Conservation (phyloP, 2,329 filamentous ascomycete species). For the Neonectria ditissima region DNA sequence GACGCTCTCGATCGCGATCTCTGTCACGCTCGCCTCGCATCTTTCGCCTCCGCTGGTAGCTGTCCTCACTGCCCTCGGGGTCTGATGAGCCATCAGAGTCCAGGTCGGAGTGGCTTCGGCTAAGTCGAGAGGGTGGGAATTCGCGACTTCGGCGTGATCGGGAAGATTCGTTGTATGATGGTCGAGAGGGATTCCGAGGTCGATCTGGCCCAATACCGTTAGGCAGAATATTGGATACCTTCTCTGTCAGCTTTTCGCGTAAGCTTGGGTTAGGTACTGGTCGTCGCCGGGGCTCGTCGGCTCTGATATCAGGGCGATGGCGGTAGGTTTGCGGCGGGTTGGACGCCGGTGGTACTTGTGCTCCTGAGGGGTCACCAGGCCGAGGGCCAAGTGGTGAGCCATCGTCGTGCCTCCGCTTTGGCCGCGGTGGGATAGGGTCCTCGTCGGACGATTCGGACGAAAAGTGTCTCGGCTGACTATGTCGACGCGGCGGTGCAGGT, state of each 20-base stretch:
- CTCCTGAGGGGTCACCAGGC: slow-evolving; percentile 6
- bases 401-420: slow-evolving; percentile 43
- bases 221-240: slow-evolving; percentile 58
- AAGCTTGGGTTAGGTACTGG: slow-evolving; percentile 54
- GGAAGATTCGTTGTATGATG: slow-evolving; percentile 47
- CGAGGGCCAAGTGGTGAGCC: slow-evolving; percentile 38
- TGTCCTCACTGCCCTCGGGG: slow-evolving; percentile 49
- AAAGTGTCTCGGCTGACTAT: slow-evolving; percentile 62
- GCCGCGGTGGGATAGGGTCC: slow-evolving; percentile 47
- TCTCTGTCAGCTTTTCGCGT: slow-evolving; percentile 59
- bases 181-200: slow-evolving; percentile 52
- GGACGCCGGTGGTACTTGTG: slow-evolving; percentile 46
- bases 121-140: slow-evolving; percentile 55
- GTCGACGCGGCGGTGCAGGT: slow-evolving; percentile 53
- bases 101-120: slow-evolving; percentile 56
- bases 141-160: slow-evolving; percentile 56
- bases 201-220: slow-evolving; percentile 51
- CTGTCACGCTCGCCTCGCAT: slow-evolving; percentile 46
- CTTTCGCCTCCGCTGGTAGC: slow-evolving; percentile 42
- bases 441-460: slow-evolving; percentile 58
- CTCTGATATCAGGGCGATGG: slow-evolving; percentile 50
- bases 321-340: slow-evolving; percentile 44
- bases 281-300: slow-evolving; percentile 53
- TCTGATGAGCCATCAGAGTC: slow-evolving; percentile 53
- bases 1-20: slow-evolving; percentile 40